Evolutionary conservation across 208 protist genomes (phyloP), one percentile per base, ranked within the genome.

Genomic region (Borovskyia barvae): DNA sequence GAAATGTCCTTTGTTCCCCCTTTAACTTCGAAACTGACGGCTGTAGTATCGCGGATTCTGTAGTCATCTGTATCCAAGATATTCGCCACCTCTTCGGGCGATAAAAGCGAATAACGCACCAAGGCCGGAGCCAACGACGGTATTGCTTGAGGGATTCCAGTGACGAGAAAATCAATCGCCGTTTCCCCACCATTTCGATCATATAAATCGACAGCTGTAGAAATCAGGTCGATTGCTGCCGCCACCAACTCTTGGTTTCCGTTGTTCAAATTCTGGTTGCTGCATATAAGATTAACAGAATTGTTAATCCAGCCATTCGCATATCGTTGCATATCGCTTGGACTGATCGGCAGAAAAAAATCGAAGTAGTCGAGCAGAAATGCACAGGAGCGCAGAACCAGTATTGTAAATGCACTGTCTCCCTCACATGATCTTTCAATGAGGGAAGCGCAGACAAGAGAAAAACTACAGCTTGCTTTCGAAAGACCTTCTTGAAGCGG

Each of bases 361-460:
- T 90, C 79, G 30, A 92, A 88, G 60, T 95, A 95, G 42, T 95
- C 89, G 30, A 95, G 65, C 47, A 95, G 52, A 50, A 95, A 72
- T 15, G 53, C 36, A 53, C 85, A 92, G 14, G 83, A 77, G 24
- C 85, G 82, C 28, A 91, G 57, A 12, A 92, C 83, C 14, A 80
- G 43, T 33, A 80, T 80, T 48, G 78, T 61, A 26, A 92, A 77
- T 8, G 60, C 54, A 19, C 66, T 56, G 54, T 94, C 88, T 29
- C 67, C 75, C 15, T 58, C 61, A 51, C 79, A 86, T 6, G 54
- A 66, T 15, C 64, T 53, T 37, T 85, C 83, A 9, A 92, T 33
- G 33, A 95, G 64, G 5, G 72, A 55, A 14, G 82, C 89, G 63
- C 88, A 95, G n/a, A 77, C 66, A 29, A 65, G 46, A 0, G 81